Base-by-base conservation (phyloP, 2,329 filamentous ascomycete genomes). In the Calonectria pauciramosa region DNA sequence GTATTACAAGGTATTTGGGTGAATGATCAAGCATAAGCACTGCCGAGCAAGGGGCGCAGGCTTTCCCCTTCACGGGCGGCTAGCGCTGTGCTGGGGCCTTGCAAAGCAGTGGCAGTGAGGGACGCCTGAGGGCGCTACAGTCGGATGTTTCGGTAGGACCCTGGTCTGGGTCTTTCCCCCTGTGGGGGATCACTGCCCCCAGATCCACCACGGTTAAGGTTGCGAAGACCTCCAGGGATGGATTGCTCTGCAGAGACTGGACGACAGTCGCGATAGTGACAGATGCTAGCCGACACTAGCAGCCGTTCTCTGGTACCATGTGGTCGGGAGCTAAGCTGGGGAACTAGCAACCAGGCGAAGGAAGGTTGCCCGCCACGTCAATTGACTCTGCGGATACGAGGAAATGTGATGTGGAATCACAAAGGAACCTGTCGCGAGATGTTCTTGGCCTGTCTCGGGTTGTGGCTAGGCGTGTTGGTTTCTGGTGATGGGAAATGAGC, bases 201-300 rank as follows among this genome's bases (percentile, higher is more conserved):
- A 41, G 56, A 63, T 63, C 56, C 56, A 63, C 56, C 26, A 41
- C 56, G 56, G 36, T 41, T 63, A 20, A 41, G 36, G 41, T 63
- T 16, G 4, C 56, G 56, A 63, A 34, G 41, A 41, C 36, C 8
- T 14, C 10, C 36, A 63, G 56, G 56, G 56, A 38, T 54, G 56
- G 56, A 38, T 54, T 54, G 34, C 13, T 63, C 34, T 26, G 23
- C 26, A 30, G 52, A 56, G 30, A 56, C 52, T 34, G 52, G 52
- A 32, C 28, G 56, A 36, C 34, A 41, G 56, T 30, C 23, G 7
- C 3, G 56, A 36, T 16, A 20, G 56, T 63, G 56, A 28, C 36
- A 63, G 32, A 56, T 30, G 20, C 52, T 56, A 56, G 52, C 20
- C 52, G 44, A 47, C 44, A 56, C 52, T 56, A 20, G 30, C 18